Evolutionary conservation across 306 rosid species (phyloP).

Genomic region (Acmispon strigosus): DNA sequence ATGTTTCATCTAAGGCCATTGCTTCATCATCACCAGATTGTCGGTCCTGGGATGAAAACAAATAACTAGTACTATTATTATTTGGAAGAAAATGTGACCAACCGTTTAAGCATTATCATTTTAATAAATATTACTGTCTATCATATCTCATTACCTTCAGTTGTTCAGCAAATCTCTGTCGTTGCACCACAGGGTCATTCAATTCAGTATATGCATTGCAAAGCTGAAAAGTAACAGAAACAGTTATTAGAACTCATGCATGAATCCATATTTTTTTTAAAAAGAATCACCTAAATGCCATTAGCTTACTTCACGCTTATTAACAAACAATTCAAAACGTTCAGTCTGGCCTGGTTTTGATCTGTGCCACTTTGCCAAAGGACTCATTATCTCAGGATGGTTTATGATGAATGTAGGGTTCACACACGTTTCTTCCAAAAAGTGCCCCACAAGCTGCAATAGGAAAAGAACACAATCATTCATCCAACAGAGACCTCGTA

Average conservation of each 20-base stretch:
- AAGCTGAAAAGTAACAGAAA: conserved; percentile 44
- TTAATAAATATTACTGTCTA: neutral
- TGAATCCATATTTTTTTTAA: neutral
- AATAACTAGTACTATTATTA: neutral
- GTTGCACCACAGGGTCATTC: conserved; percentile 93
- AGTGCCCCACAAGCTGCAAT: conserved; percentile 94
- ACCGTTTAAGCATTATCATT: neutral
- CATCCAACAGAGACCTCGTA: neutral
- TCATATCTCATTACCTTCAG: conserved; percentile 56
- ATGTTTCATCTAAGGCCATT: conserved; percentile 85
- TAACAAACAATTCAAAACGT: conserved; percentile 83
- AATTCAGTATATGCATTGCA: conserved; percentile 89
- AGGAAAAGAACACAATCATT: conserved; percentile 6
- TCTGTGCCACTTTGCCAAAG: conserved; percentile 95
- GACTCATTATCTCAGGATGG: conserved; percentile 95
- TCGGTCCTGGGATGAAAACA: conserved; percentile 53
- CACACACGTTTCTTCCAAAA: conserved; percentile 79
- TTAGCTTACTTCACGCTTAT: conserved; percentile 69
- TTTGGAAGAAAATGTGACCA: neutral
- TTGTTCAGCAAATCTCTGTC: conserved; percentile 85
- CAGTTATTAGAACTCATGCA: neutral
- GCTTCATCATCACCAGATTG: conserved; percentile 98
- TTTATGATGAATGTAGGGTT: conserved; percentile 81
- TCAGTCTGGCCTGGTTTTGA: conserved; percentile 74
- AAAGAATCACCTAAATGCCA: neutral